phyloP scores from a whole-genome alignment of 352 stramenopile species.

The Globisporangium solare region DNA sequence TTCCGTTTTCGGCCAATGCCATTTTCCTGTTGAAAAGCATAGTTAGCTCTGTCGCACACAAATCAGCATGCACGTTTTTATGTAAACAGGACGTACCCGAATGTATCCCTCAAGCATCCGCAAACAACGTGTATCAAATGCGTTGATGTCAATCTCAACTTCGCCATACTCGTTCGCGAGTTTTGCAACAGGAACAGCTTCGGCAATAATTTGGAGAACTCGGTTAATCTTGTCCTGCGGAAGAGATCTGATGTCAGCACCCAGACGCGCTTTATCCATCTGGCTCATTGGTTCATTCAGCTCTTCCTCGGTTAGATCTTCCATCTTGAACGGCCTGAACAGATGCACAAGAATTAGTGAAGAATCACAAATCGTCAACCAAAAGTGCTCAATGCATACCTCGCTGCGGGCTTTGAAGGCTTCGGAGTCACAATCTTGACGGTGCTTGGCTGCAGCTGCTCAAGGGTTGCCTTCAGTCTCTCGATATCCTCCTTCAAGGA shows the following conservation, averaged over 20 bases:
- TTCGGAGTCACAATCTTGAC: conserved; percentile 38
- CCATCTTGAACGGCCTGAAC: conserved; percentile 81
- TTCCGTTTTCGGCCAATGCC: conserved; percentile 86
- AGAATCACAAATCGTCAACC: not conserved
- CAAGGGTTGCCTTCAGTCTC: conserved; percentile 79
- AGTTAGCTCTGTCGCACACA: conserved; percentile 5
- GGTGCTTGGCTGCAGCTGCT: conserved; percentile 66
- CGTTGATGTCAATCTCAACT: conserved; percentile 89
- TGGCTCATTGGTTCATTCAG: conserved; percentile 85
- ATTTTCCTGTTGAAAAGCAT: conserved; percentile 58
- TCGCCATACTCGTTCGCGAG: conserved; percentile 82
- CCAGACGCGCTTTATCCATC: conserved; percentile 77
- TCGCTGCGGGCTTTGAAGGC: conserved; percentile 44
- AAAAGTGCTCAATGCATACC: conserved; percentile 25
- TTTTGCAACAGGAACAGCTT: conserved; percentile 81
- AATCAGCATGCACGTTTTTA: conserved; percentile 16
- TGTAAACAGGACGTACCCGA: conserved; percentile 54
- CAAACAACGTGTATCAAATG: conserved; percentile 82
- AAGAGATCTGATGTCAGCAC: conserved; percentile 74
- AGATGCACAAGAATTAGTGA: conserved; percentile 6
- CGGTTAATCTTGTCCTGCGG: conserved; percentile 86
- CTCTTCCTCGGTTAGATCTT: conserved; percentile 85
- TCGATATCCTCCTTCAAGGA: conserved; percentile 87
- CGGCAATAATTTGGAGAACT: conserved; percentile 86
- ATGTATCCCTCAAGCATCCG: conserved; percentile 89